Evolutionary conservation across 2,329 filamentous ascomycete genomes (phyloP).

Genomic region (Colletotrichum australisinense): DNA sequence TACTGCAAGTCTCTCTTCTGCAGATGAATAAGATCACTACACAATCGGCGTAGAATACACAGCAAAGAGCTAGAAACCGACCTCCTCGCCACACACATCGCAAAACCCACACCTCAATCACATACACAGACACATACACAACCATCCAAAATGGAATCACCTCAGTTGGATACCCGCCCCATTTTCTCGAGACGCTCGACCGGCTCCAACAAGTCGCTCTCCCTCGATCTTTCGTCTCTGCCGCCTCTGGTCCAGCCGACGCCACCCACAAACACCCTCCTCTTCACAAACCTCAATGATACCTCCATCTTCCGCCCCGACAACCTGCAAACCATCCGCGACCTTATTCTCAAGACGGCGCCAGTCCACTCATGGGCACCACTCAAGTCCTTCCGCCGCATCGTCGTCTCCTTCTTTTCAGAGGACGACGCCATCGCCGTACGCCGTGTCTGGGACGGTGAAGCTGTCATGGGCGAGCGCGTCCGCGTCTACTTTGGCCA

Average conservation of each 20-base stretch:
- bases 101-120: conserved; percentile 2
- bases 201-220: conserved; percentile 64
- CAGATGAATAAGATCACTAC: not conserved
- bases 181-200: conserved; percentile 52
- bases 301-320: conserved; percentile 78
- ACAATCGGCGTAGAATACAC: not conserved
- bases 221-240: conserved; percentile 79
- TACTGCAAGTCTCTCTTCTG: not conserved
- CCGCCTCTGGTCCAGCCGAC: conserved; percentile 78
- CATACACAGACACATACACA: conserved; percentile 22
- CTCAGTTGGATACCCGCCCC: conserved; percentile 42
- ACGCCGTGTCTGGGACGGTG: conserved; percentile 78
- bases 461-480: conserved; percentile 76
- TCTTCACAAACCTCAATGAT: conserved; percentile 84
- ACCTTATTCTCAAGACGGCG: conserved; percentile 76
- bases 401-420: conserved; percentile 82
- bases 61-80: not conserved
- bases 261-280: conserved; percentile 83
- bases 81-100: not conserved
- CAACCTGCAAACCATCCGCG: conserved; percentile 79
- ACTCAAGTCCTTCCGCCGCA: conserved; percentile 84
- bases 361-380: conserved; percentile 83
- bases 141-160: conserved; percentile 46
- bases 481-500: conserved; percentile 78
- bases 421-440: conserved; percentile 77